phyloP scores from a whole-genome alignment of 2,329 filamentous ascomycete species.

The Ceratocystis variospora region DNA sequence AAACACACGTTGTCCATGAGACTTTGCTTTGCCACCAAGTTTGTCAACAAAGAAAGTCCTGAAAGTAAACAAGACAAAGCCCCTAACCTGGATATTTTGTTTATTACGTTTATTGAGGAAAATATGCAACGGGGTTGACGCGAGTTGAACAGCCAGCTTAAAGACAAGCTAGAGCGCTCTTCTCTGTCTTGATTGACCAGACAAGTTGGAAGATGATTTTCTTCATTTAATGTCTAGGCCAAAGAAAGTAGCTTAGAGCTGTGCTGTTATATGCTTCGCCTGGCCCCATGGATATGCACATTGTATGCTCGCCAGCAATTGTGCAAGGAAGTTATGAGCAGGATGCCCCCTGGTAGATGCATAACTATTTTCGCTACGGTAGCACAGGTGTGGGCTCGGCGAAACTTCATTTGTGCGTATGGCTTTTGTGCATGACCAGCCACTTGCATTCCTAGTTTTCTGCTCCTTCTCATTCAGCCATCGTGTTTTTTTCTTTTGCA shows the following conservation, averaged over 20 bases:
- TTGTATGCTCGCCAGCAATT: neutral
- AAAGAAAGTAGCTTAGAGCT: neutral
- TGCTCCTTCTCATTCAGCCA: neutral
- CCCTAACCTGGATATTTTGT: no score
- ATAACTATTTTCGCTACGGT: neutral
- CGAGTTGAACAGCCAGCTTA: neutral
- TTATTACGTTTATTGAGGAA: no score
- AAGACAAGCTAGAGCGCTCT: neutral
- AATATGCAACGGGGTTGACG: no score
- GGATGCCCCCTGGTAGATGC: neutral
- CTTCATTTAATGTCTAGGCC: neutral
- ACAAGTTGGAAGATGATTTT: neutral
- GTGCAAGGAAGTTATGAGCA: neutral
- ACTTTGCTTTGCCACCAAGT: neutral
- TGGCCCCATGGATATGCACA: neutral
- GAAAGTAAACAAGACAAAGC: neutral
- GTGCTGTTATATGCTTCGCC: neutral
- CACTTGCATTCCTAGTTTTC: constrained; percentile 12
- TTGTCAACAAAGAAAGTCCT: neutral
- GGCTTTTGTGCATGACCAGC: constrained; percentile 13
- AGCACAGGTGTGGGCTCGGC: neutral
- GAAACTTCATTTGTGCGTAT: neutral
- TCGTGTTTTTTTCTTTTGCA: constrained; percentile 1
- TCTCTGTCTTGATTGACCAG: neutral
- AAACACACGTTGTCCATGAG: neutral